A percentile compares a stretch with the other conserved stretches of the same genome.
phyloP scores from a whole-genome alignment of 352 stramenopile species.

The Globisporangium heterothallicum region DNA sequence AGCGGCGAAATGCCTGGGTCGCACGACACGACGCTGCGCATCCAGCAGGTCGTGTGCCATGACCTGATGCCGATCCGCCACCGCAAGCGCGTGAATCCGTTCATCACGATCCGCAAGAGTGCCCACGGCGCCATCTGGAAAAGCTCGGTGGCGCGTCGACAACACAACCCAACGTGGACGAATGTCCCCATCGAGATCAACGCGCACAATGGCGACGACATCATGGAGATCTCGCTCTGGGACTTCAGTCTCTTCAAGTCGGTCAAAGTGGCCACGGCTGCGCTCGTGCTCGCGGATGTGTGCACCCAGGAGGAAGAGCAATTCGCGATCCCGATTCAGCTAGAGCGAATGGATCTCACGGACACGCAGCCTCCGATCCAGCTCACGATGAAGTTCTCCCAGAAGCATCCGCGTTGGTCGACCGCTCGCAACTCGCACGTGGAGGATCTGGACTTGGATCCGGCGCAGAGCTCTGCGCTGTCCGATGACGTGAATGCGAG shows the following conservation, averaged over 20 bases:
- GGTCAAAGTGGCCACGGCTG: constrained; percentile 45
- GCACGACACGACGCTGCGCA: constrained; percentile 23
- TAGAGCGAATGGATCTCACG: constrained; percentile 39
- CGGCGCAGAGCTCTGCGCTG: not conserved
- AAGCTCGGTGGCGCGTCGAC: constrained; percentile 32
- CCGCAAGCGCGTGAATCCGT: constrained; percentile 54
- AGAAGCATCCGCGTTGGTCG: constrained; percentile 6
- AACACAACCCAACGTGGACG: constrained; percentile 39
- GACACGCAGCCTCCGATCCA: constrained; percentile 23
- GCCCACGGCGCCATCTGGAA: constrained; percentile 34
- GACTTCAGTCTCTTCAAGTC: constrained; percentile 61
- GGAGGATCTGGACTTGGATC: not conserved
- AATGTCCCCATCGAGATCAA: constrained; percentile 35
- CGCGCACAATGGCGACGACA: constrained; percentile 21
- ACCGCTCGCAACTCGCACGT: not conserved
- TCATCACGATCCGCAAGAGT: constrained; percentile 33
- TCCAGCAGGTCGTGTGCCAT: constrained; percentile 36
- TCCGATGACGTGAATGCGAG: not conserved
- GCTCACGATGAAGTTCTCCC: constrained; percentile 19
- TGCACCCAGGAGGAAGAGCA: constrained; percentile 25
- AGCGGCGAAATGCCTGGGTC: constrained; percentile 10
- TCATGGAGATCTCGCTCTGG: constrained; percentile 61
- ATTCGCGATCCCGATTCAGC: constrained; percentile 38
- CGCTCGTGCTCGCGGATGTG: constrained; percentile 37
- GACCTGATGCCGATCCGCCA: constrained; percentile 42